Evolutionary conservation across 768 basidiomycete species (phyloP).

Genomic region (Leccinum aurantiacum): DNA sequence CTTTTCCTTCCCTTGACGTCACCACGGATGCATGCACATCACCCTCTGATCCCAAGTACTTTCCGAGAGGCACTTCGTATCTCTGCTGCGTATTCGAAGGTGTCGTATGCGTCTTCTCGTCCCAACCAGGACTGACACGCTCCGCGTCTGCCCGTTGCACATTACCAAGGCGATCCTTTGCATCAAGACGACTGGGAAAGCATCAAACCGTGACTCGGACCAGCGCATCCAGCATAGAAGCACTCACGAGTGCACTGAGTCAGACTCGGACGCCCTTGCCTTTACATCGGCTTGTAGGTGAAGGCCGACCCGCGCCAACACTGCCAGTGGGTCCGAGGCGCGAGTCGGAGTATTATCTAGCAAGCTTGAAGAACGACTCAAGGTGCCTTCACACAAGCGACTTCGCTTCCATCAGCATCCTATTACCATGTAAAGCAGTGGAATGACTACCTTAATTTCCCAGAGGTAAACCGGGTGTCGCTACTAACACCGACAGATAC

Average conservation of each 20-base stretch:
- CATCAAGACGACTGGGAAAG: constrained; percentile 2
- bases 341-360: background rate
- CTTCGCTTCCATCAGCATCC: constrained; percentile 7
- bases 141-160: background rate
- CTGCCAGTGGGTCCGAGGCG: background rate
- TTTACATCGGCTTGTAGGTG: background rate
- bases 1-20: background rate
- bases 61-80: constrained; percentile 22
- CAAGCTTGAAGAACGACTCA: background rate
- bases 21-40: background rate
- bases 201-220: too few species aligned
- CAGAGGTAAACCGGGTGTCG: background rate
- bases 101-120: background rate
- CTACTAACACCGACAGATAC: background rate
- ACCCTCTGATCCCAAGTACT: constrained; percentile 4
- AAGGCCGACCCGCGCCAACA: background rate
- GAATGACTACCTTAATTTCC: background rate
- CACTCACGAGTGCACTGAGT: constrained; percentile 8
- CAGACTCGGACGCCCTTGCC: background rate
- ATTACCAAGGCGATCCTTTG: background rate
- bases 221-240: background rate
- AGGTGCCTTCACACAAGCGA: background rate
- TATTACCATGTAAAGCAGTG: background rate
- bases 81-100: background rate
- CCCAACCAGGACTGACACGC: constrained; percentile 3